These are phyloP conservation scores for Rosa hybrid DNA, from an alignment of 331 rosid species.

Conservation along the genomic window DNA sequence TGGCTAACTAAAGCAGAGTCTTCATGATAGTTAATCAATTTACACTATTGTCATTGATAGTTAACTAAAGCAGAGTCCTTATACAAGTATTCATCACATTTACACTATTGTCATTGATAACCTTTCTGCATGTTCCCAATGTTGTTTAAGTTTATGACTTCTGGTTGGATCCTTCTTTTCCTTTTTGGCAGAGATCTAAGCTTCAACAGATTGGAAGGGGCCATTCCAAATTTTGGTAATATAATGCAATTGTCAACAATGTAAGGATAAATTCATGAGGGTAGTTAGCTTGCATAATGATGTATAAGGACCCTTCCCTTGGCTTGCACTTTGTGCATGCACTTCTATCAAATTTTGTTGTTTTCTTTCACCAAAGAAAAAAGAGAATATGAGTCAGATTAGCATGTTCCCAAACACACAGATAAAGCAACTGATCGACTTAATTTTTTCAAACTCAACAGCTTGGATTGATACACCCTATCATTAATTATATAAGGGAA, in stretches of 20 bases:
- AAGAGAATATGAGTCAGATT: not conserved
- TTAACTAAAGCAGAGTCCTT: no score
- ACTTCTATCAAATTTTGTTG: not conserved
- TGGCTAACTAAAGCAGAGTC: not conserved
- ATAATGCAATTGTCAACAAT: slow-evolving; percentile 22
- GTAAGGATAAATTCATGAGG: slow-evolving; percentile 19
- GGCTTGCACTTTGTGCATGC: no score
- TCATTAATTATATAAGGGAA: not conserved
- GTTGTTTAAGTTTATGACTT: slow-evolving; percentile 2
- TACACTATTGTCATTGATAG: not conserved
- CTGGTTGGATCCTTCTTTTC: not conserved
- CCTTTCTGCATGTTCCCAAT: not conserved
- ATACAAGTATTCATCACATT: no score
- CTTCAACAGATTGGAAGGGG: slow-evolving; percentile 35
- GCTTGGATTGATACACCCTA: not conserved
- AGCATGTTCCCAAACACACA: not conserved
- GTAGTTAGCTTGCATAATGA: not conserved
- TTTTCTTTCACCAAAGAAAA: not conserved
- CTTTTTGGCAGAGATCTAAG: slow-evolving; percentile 35
- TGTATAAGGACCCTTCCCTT: no score
- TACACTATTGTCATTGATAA: no score
- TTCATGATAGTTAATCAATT: not conserved
- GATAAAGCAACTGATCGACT: not conserved
- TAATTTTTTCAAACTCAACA: not conserved
- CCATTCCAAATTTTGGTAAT: slow-evolving; percentile 27